Percentiles rank a stretch among this genome's conserved stretches.
Evolutionary conservation across 257 asterid species (phyloP).

Genomic region (Anisodus acutangulus): DNA sequence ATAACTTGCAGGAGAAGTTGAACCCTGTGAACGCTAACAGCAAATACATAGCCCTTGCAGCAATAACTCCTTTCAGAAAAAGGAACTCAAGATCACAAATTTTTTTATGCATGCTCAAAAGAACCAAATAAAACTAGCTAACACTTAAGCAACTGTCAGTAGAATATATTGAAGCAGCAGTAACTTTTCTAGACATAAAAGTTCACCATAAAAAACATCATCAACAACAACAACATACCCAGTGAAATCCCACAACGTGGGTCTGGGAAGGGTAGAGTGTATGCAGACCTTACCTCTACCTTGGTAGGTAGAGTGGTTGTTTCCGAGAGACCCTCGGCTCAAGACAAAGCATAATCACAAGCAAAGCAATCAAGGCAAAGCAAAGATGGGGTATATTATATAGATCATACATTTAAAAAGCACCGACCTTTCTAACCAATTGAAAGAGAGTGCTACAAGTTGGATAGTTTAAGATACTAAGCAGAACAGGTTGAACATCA

Average conservation of each 20-base stretch:
- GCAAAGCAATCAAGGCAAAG: too few species aligned
- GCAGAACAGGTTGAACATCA: slow-evolving; percentile 17
- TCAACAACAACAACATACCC: too few species aligned
- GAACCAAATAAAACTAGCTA: neutral
- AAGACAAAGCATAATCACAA: too few species aligned
- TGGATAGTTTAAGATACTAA: neutral
- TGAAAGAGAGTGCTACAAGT: slow-evolving; percentile 2
- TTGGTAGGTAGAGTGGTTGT: too few species aligned
- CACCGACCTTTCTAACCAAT: neutral
- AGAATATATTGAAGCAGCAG: neutral
- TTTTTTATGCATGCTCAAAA: slow-evolving; percentile 17
- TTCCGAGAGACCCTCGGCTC: too few species aligned
- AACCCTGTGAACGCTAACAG: slow-evolving; percentile 98
- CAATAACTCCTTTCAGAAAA: slow-evolving; percentile 27
- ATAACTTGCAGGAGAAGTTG: slow-evolving; percentile 99
- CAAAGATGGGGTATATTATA: slow-evolving; percentile 1
- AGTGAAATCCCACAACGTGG: too few species aligned
- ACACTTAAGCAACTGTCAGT: neutral
- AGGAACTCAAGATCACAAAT: slow-evolving; percentile 31
- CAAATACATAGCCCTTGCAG: slow-evolving; percentile 94
- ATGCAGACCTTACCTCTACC: too few species aligned
- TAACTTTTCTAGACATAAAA: slow-evolving; percentile 10
- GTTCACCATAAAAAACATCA: neutral
- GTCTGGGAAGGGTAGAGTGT: too few species aligned
- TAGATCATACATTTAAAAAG: neutral